Evolutionary conservation across 805 yeast genomes (phyloP).

Genomic region (Teunomyces stri): DNA sequence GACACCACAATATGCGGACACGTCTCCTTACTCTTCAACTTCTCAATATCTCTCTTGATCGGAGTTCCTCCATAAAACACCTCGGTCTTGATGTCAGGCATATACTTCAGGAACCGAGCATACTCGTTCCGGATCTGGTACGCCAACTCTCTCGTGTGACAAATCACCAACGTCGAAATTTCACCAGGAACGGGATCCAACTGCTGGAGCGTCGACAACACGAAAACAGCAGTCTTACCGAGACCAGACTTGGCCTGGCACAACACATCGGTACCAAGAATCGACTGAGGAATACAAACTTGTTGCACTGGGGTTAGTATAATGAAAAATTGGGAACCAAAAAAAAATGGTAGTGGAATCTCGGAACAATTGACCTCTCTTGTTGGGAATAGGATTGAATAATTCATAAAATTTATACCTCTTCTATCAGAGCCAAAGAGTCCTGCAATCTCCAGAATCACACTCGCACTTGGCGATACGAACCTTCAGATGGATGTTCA

Average conservation of each 20-base stretch:
- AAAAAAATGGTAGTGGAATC: too few relatives aligned
- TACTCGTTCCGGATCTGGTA: slow-evolving; percentile 97
- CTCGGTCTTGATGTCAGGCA: slow-evolving; percentile 96
- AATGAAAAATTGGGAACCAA: too few relatives aligned
- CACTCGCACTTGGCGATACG: slow-evolving; percentile 36
- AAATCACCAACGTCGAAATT: slow-evolving; percentile 87
- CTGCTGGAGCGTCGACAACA: slow-evolving; percentile 92
- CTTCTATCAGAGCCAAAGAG: background rate
- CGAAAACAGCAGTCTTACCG: slow-evolving; percentile 98
- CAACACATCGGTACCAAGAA: slow-evolving; percentile 94
- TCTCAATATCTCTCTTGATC: slow-evolving; percentile 78
- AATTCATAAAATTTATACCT: background rate
- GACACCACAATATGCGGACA: slow-evolving; percentile 97
- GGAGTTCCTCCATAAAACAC: slow-evolving; percentile 97
- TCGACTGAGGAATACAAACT: slow-evolving; percentile 96
- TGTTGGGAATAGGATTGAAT: background rate
- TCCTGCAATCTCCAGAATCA: background rate
- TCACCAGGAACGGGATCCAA: slow-evolving; percentile 97
- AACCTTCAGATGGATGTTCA: slow-evolving; percentile 98
- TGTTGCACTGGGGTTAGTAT: slow-evolving; percentile 69
- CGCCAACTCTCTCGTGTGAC: slow-evolving; percentile 98
- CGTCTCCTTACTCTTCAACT: slow-evolving; percentile 86
- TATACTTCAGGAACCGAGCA: slow-evolving; percentile 94
- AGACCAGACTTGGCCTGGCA: slow-evolving; percentile 99
- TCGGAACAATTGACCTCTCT: background rate